These are phyloP conservation scores for Starmerella gropengiesseri DNA, from an alignment of 805 yeast species.

Conservation along the genomic window DNA sequence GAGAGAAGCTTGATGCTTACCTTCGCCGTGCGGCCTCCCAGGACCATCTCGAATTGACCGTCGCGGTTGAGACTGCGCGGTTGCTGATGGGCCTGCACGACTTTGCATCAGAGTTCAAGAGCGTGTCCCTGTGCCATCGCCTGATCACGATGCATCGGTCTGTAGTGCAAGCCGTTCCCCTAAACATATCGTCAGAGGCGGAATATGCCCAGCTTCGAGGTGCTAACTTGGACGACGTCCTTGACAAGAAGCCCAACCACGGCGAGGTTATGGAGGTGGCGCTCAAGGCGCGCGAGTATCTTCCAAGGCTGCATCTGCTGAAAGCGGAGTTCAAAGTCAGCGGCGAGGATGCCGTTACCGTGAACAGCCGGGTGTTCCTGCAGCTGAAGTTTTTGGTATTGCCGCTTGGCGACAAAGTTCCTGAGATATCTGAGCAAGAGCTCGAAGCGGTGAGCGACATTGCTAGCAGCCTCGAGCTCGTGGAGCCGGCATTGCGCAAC, in stretches of 20 bases:
- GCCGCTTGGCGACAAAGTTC: conserved; percentile 43
- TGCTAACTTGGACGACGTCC: conserved; percentile 37
- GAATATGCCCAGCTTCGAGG: conserved; percentile 76
- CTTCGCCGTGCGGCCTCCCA: conserved; percentile 39
- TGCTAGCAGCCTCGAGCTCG: conserved; percentile 16
- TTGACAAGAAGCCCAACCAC: not conserved
- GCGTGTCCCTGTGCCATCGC: conserved; percentile 48
- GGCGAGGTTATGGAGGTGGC: conserved; percentile 4
- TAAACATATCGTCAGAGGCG: conserved; percentile 39
- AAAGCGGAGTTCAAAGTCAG: conserved; percentile 72
- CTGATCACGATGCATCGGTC: conserved; percentile 59
- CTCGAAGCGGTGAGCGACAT: conserved; percentile 28
- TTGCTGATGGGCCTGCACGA: conserved; percentile 65
- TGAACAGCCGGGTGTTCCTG: conserved; percentile 64
- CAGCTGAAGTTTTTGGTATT: conserved; percentile 63
- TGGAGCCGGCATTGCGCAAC: conserved; percentile 37
- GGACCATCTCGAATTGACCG: conserved; percentile 40
- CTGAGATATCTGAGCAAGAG: conserved; percentile 18
- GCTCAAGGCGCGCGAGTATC: conserved; percentile 30
- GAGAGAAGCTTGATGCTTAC: conserved; percentile 44
- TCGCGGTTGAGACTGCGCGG: conserved; percentile 54
- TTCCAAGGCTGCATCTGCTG: conserved; percentile 60
- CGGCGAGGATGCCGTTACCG: conserved; percentile 65
- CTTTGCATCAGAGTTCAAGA: conserved; percentile 70
- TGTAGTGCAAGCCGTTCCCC: conserved; percentile 62